phyloP scores from a whole-genome alignment of 2,329 filamentous ascomycete species.

The Teratosphaeriaceae sp. region DNA sequence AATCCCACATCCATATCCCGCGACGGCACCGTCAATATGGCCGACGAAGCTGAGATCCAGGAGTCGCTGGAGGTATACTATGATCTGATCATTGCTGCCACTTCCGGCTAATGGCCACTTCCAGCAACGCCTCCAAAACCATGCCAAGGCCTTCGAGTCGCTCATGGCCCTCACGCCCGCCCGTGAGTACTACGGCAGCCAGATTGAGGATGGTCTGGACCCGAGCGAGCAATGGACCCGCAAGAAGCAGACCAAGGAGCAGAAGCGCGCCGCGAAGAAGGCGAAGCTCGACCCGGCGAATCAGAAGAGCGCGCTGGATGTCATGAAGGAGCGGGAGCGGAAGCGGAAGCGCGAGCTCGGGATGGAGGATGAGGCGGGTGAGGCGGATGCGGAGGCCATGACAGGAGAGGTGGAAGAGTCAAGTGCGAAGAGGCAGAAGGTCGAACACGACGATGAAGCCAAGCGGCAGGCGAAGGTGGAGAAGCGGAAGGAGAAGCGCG shows the following conservation, averaged over 20 bases:
- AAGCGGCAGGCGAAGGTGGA: conserved; percentile 34
- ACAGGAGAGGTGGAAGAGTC: conserved; percentile 26
- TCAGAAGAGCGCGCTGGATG: conserved; percentile 84
- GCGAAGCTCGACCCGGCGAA: conserved; percentile 90
- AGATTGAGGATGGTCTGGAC: conserved; percentile 57
- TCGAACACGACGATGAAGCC: conserved; percentile 14
- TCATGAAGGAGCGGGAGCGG: conserved; percentile 73
- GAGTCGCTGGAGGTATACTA: conserved; percentile 3
- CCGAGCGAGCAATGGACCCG: conserved; percentile 84
- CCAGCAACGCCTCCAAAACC: conserved; percentile 48
- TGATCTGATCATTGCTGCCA: too few relatives aligned
- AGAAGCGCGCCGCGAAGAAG: conserved; percentile 73
- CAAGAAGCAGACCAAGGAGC: conserved; percentile 92
- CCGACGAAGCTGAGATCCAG: background rate
- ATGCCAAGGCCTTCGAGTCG: conserved; percentile 75
- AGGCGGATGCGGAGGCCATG: conserved; percentile 32
- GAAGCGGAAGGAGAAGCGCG: conserved; percentile 37
- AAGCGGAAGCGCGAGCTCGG: conserved; percentile 69
- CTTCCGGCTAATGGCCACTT: background rate
- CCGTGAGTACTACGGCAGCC: conserved; percentile 68
- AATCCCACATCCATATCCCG: background rate
- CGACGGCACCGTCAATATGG: background rate
- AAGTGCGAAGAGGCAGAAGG: conserved; percentile 27
- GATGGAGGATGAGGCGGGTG: conserved; percentile 37
- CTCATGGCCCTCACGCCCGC: conserved; percentile 82